These are phyloP conservation scores for Pyrenochaeta sp. DNA, from an alignment of 2,329 filamentous ascomycete species.

Conservation along the genomic window DNA sequence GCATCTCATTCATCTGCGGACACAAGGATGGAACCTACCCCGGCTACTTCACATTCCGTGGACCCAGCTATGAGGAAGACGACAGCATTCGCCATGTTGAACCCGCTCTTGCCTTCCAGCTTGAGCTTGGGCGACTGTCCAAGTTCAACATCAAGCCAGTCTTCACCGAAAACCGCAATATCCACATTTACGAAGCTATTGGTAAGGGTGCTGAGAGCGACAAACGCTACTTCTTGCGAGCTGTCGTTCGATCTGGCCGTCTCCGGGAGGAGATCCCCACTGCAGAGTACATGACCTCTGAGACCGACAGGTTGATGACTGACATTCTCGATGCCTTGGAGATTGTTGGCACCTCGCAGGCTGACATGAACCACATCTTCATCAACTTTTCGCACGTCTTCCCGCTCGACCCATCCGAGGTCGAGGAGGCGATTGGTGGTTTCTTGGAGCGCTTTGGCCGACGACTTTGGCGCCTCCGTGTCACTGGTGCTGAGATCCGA, in stretches of 20 bases:
- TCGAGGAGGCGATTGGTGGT: slow-evolving; percentile 90
- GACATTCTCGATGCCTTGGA: slow-evolving; percentile 97
- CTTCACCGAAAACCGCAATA: slow-evolving; percentile 98
- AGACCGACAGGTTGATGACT: slow-evolving; percentile 95
- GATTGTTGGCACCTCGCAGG: slow-evolving; percentile 99
- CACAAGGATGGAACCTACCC: slow-evolving; percentile 94
- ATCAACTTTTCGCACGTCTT: slow-evolving; percentile 99
- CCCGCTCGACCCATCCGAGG: slow-evolving; percentile 86
- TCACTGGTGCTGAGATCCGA: slow-evolving; percentile 96
- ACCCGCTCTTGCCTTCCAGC: slow-evolving; percentile 96
- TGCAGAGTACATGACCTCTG: slow-evolving; percentile 97
- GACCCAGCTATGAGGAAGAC: slow-evolving; percentile 87
- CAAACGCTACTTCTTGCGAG: slow-evolving; percentile 98
- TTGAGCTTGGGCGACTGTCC: slow-evolving; percentile 89
- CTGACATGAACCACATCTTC: slow-evolving; percentile 99
- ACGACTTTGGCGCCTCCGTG: slow-evolving; percentile 93
- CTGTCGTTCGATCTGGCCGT: slow-evolving; percentile 91
- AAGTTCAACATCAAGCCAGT: slow-evolving; percentile 99
- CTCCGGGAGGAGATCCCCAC: slow-evolving; percentile 97
- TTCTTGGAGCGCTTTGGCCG: slow-evolving; percentile 97
- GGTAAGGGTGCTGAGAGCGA: slow-evolving; percentile 95
- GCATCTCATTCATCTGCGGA: slow-evolving; percentile 95
- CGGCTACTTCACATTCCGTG: slow-evolving; percentile 98
- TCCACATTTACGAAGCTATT: slow-evolving; percentile 96
- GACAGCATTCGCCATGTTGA: slow-evolving; percentile 96